Evolutionary conservation across 2,329 filamentous ascomycete genomes (phyloP), one percentile per base, ranked within the genome.

Genomic region (Fusarium nelsonii): DNA sequence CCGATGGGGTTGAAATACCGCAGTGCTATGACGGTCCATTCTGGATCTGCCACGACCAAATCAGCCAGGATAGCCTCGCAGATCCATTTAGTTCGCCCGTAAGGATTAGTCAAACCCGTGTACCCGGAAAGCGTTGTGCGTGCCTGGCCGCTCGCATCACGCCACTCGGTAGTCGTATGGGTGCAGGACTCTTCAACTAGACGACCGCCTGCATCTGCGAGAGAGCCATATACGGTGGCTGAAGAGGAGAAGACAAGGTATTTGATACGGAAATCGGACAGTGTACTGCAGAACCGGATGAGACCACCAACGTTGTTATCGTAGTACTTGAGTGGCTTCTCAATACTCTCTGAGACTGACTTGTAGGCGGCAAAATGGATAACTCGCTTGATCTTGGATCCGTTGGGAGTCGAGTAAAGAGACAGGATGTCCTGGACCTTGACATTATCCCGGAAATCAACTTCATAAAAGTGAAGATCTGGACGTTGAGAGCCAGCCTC

Each of bases 301-400:
- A 91, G 79, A 1, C 89, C 89, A 70, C 84, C 85, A 33, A 91
- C 87, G 63, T 91, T 91, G 81, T 91, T 91, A 62, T 84, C 83
- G 77, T 91, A 91, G 77, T 91, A 91, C 61, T 85, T 84, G 58
- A 91, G 77, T 1, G 89, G 89, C 12, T 66, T 60, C 82, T 79
- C 28, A 79, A 91, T 90, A 41, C 87, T 90, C 70, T 91, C 88
- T 28, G 84, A 84, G 0, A 91, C 88, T 3, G 88, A 88, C 75
- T 91, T 91, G 81, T 87, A 87, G 2, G 89, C 89, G 14, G 89
- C 89, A 69, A 91, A 91, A 73, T 91, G 89, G 59, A 91, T 90
- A n/a, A 91, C 88, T 1, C 88, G 40, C 23, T 59, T 59, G 16
- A 57, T 57, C 30, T 16, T 8, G 1, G 56, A 40, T 0, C 51